Evolutionary conservation across 176 grass and related monocot genomes (phyloP), one percentile per base, ranked within the genome.

Genomic region (Cenchrus purpureus): DNA sequence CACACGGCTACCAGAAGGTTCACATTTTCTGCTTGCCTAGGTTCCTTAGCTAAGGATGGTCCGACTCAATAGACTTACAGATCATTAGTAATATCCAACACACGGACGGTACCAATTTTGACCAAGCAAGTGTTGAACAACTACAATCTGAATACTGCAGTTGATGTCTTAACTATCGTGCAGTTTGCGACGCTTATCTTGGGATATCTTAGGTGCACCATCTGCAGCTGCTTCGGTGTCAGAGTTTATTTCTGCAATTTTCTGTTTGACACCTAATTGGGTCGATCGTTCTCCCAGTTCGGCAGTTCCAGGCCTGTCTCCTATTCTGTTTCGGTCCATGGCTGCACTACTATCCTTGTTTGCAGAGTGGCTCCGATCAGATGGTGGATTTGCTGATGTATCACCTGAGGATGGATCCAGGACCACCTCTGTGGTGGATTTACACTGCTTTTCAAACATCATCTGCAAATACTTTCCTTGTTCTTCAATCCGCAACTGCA

Each of bases 361-460:
- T 67, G 71, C 57, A 63, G 79, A 67, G 56, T 67, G 60, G 60
- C 51, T 73, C 13, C 12, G 74, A 12, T 79, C 62, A 80, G 80
- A 61, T 70, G 73, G 64, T 59, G 64, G 71, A 22, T 44, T 68
- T 59, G 73, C 67, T 52, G 68, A 6, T 68, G 87, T 25, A 77
- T 86, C 83, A 59, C 48, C 49, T 8, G 65, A 74, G 14, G 86
- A 86, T 86, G 84, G 77, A 78, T 76, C 80, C 71, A 78, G 80
- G 44, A 84, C 42, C 45, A 68, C 80, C 46, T 66, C 57, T 4
- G 37, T 84, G 25, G 29, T 87, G 7, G 95, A 88, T 73, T 89
- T 91, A 57, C 84, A 89, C 84, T 92, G 94, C 74, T 97, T 94
- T 91, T 97, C 95, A 59, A 97, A 87, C 86, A 97, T 93, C 87